These are phyloP conservation scores for Nakaseomyces kungkrabaensis DNA, from an alignment of 1,139 yeast genomes.

Conservation along the genomic window DNA sequence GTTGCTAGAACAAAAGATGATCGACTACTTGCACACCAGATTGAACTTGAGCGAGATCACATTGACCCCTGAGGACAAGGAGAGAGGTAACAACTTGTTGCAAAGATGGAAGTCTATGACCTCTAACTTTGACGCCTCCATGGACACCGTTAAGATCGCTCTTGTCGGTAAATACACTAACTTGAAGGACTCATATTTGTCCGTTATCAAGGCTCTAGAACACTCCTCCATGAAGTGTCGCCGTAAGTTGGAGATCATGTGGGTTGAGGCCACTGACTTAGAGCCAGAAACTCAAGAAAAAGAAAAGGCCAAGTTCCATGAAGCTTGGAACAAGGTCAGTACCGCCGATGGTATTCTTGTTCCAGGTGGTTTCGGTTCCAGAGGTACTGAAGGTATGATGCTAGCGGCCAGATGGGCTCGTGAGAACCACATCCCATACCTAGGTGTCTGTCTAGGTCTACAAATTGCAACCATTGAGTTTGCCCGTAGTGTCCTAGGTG, in stretches of 20 bases:
- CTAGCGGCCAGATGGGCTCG: conserved; percentile 97
- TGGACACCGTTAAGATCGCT: conserved; percentile 85
- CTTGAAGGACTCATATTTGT: conserved; percentile 87
- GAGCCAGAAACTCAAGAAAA: conserved; percentile 60
- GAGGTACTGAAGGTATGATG: conserved; percentile 98
- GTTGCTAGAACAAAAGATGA: conserved; percentile 77
- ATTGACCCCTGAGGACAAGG: conserved; percentile 44
- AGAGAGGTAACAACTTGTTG: conserved; percentile 61
- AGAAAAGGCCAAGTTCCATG: conserved; percentile 69
- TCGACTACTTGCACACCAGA: conserved; percentile 62
- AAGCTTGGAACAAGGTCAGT: conserved; percentile 91
- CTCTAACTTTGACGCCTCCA: conserved; percentile 64
- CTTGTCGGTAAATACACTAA: conserved; percentile 95
- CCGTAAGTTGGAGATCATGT: conserved; percentile 73
- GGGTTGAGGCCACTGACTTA: conserved; percentile 93
- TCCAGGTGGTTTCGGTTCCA: conserved; percentile 96
- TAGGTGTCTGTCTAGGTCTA: conserved; percentile 96
- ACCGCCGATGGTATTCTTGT: conserved; percentile 95
- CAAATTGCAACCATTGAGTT: conserved; percentile 96
- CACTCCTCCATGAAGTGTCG: conserved; percentile 88
- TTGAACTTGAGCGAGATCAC: conserved; percentile 47
- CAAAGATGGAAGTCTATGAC: conserved; percentile 75
- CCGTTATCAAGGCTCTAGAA: conserved; percentile 91
- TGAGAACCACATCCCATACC: conserved; percentile 83
- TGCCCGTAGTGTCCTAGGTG: conserved; percentile 70